Conservation (phyloP, 306 rosid species). For the Vigna mungo region DNA sequence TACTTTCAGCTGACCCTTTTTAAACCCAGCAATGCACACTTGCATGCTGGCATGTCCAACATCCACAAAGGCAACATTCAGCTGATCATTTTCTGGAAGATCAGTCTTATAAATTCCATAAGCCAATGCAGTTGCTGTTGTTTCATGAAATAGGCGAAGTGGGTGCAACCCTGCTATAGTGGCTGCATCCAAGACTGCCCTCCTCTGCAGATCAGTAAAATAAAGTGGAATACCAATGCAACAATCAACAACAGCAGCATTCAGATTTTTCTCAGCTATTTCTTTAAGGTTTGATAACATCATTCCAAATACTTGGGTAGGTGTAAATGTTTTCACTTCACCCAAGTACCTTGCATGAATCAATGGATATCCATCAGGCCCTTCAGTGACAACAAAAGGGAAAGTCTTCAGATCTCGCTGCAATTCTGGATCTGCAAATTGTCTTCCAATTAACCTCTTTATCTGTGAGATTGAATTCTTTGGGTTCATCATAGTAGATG, state of each 20-base stretch:
- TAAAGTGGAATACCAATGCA: conserved; percentile 94
- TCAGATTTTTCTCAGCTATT: conserved; percentile 83
- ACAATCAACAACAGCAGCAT: conserved; percentile 88
- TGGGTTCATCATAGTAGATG: conserved; percentile 94
- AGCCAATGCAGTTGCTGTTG: conserved; percentile 93
- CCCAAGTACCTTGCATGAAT: conserved; percentile 80
- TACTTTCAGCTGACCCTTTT: conserved; percentile 87
- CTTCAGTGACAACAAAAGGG: conserved; percentile 77
- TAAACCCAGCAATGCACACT: conserved; percentile 93
- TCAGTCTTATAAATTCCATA: conserved; percentile 97
- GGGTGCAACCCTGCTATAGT: conserved; percentile 92
- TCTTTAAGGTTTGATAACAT: conserved; percentile 76
- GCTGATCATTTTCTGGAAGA: conserved; percentile 80
- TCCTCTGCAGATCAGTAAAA: conserved; percentile 92
- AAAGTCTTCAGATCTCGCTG: conserved; percentile 78
- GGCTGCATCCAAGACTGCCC: conserved; percentile 92
- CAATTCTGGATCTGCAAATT: conserved; percentile 81
- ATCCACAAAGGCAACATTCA: conserved; percentile 93
- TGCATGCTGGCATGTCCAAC: conserved; percentile 97
- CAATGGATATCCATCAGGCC: conserved; percentile 89
- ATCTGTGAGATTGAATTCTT: conserved; percentile 88
- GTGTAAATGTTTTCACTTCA: conserved; percentile 69
- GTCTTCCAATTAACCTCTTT: conserved; percentile 75
- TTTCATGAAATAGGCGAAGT: conserved; percentile 85
- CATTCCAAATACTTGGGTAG: conserved; percentile 89